Conservation (phyloP, 192 early-diverging fungal species). For the Kickxella alabastrina region DNA sequence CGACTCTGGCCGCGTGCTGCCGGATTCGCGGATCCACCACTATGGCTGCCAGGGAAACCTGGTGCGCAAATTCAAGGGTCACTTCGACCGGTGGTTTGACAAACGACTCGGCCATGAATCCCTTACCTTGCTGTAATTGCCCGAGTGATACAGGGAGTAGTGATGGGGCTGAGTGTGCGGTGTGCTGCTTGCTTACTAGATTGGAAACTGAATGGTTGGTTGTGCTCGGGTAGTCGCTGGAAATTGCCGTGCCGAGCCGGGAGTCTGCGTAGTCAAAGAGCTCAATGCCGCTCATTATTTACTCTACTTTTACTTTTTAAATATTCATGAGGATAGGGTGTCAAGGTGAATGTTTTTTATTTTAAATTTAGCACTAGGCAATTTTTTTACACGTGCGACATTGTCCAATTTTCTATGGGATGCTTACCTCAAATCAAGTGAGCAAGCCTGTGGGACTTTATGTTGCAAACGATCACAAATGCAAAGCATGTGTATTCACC, state of each 20-base stretch:
- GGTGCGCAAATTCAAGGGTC: neutral
- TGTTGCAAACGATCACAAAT: too few relatives aligned
- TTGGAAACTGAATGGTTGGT: neutral
- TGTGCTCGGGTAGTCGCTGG: conserved; percentile 1
- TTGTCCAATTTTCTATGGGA: too few relatives aligned
- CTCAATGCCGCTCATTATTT: neutral
- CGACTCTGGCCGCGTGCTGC: neutral
- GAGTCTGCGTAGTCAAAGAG: conserved; percentile 4
- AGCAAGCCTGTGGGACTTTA: too few relatives aligned
- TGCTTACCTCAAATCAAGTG: too few relatives aligned
- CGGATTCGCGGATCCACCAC: conserved; percentile 1
- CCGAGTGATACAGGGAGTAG: too few relatives aligned
- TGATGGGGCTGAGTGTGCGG: too few relatives aligned
- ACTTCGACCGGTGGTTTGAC: conserved; percentile 6
- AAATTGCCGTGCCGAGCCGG: neutral
- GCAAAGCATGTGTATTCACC: too few relatives aligned
- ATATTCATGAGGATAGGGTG: too few relatives aligned
- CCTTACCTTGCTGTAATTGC: too few relatives aligned
- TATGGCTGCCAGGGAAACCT: conserved; percentile 5
- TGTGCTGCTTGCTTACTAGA: neutral
- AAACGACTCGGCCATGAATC: conserved; percentile 9
- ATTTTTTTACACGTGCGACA: too few relatives aligned
- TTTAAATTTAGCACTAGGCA: too few relatives aligned
- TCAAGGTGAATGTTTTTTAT: too few relatives aligned
- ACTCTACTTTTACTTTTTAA: neutral